A percentile compares a stretch with the other conserved stretches of the same genome.
Evolutionary conservation across 371 early-diverging fungal genomes (phyloP).

Genomic region (Zancudomyces culisetae): DNA sequence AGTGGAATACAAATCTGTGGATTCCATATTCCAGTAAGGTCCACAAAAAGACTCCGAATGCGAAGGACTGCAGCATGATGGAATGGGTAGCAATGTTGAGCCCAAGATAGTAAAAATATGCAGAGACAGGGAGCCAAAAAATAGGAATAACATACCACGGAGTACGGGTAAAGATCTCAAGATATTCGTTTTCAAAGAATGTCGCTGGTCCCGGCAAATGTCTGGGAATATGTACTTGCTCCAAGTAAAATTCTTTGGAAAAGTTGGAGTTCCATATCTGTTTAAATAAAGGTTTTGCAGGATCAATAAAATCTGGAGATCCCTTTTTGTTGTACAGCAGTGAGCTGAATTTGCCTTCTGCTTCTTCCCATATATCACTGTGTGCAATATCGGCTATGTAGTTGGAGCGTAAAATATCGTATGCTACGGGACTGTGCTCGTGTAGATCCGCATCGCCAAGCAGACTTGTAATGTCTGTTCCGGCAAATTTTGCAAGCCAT

Average conservation of each 20-base stretch:
- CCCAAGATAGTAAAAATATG: constrained; percentile 10
- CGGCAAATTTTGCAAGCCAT: constrained; percentile 50
- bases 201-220: constrained; percentile 56
- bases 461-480: constrained; percentile 43
- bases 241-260: constrained; percentile 60
- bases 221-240: constrained; percentile 80
- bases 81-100: constrained; percentile 14
- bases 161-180: constrained; percentile 68
- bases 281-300: constrained; percentile 54
- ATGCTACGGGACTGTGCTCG: constrained; percentile 63
- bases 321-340: neutral
- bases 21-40: constrained; percentile 60
- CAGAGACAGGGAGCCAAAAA: constrained; percentile 60
- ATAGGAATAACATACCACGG: constrained; percentile 86
- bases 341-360: neutral
- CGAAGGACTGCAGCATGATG: constrained; percentile 26
- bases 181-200: constrained; percentile 43
- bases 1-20: constrained; percentile 85
- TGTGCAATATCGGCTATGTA: constrained; percentile 44
- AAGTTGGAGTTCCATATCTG: constrained; percentile 57
- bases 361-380: constrained; percentile 8
- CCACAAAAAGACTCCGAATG: constrained; percentile 59
- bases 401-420: constrained; percentile 61
- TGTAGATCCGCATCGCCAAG: constrained; percentile 60
- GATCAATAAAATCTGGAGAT: constrained; percentile 55